These are phyloP conservation scores for Linnemannia schmuckeri DNA, from an alignment of 192 early-diverging fungal genomes.

Conservation along the genomic window DNA sequence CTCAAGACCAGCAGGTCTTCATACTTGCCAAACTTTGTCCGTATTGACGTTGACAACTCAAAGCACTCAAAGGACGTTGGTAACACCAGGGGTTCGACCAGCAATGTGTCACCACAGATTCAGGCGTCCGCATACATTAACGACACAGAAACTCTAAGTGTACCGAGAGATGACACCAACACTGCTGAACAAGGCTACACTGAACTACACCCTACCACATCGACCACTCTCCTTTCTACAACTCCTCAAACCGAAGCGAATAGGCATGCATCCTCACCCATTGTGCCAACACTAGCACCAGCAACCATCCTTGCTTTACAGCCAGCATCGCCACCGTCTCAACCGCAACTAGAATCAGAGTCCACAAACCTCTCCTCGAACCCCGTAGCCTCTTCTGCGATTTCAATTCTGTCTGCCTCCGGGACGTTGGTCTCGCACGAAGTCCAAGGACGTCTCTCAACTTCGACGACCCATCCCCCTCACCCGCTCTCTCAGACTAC, in stretches of 20 bases:
- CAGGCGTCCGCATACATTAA: not conserved
- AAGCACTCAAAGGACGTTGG: not conserved
- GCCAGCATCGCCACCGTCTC: not conserved
- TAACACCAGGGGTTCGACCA: not conserved
- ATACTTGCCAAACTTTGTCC: not conserved
- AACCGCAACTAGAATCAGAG: not conserved
- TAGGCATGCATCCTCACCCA: not conserved
- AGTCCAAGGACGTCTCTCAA: not conserved
- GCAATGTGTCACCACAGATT: not conserved
- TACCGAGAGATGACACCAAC: not conserved
- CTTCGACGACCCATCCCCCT: not conserved
- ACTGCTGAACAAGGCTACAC: not conserved
- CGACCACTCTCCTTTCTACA: not conserved
- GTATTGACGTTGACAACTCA: not conserved
- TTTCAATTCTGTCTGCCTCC: constrained; percentile 28
- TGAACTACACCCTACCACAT: not conserved
- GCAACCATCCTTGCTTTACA: not conserved
- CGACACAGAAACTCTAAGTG: not conserved
- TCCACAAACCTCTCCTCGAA: not conserved
- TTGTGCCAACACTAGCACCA: not conserved
- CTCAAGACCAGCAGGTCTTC: not conserved
- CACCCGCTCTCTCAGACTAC: constrained; percentile 2
- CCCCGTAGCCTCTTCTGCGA: not conserved
- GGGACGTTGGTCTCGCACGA: constrained; percentile 14
- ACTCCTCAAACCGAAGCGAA: not conserved